Conservation (phyloP, 768 basidiomycete species). For the Panus rudis region DNA sequence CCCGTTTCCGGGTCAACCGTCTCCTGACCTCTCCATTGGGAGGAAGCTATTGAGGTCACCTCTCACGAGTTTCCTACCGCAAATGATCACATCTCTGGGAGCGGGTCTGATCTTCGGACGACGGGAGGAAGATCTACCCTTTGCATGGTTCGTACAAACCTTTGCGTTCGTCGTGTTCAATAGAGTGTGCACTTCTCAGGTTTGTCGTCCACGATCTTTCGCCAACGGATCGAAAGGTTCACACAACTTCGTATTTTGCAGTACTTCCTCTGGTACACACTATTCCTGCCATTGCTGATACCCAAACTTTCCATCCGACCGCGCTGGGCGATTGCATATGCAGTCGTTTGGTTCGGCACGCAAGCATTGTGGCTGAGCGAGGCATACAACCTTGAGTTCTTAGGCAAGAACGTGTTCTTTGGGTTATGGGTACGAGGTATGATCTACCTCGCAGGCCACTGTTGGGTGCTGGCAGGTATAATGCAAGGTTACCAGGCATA, state of each 20-base stretch:
- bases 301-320: slow-evolving; percentile 54
- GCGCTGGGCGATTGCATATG: slow-evolving; percentile 31
- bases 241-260: slow-evolving; percentile 25
- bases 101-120: slow-evolving; percentile 69
- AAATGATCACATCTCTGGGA: slow-evolving; percentile 64
- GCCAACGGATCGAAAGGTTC: background rate
- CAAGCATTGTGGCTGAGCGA: slow-evolving; percentile 90
- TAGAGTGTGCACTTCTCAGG: slow-evolving; percentile 97
- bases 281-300: slow-evolving; percentile 78
- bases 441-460: slow-evolving; percentile 67
- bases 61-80: slow-evolving; percentile 77
- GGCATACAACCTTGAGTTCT: slow-evolving; percentile 87
- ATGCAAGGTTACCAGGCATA: slow-evolving; percentile 38
- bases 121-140: slow-evolving; percentile 52
- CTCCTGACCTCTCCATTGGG: slow-evolving; percentile 26
- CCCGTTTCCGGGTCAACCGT: slow-evolving; percentile 30
- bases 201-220: slow-evolving; percentile 25
- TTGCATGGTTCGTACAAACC: slow-evolving; percentile 92
- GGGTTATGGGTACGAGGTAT: slow-evolving; percentile 75
- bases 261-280: slow-evolving; percentile 97
- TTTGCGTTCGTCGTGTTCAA: slow-evolving; percentile 91
- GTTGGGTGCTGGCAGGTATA: slow-evolving; percentile 69
- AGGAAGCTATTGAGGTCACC: slow-evolving; percentile 56
- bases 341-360: slow-evolving; percentile 62
- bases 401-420: slow-evolving; percentile 67